Evolutionary conservation across 2,329 filamentous ascomycete species (phyloP), one percentile per base, ranked within the genome.

Genomic region (Pestalotiopsis sp.): DNA sequence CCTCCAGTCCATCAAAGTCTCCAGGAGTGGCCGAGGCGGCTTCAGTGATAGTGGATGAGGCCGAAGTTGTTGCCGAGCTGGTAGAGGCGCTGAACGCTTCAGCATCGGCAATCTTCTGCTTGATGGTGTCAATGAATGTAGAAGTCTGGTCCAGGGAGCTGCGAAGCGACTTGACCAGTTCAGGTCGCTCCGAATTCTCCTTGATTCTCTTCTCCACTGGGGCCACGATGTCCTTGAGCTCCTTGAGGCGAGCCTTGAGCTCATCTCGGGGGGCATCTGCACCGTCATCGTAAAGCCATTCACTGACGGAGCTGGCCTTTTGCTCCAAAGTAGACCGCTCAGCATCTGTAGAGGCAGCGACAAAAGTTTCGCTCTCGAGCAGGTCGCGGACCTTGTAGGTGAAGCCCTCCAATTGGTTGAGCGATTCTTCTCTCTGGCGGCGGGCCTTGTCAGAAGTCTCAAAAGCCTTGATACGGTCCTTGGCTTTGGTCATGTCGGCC

Each of bases 401-500:
- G 80, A 92, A 98, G 13, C 88, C 91, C 81, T 99, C 96, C n/a
- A 99, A 89, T 72, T 93, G 92, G 81, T 98, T 99, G 68, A 98
- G 84, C 1, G 93, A 90, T 79, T 98, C 95, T 78, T 98, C 95
- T 39, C 95, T 90, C 68, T 90, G 84, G 45, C 90, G 82, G 64
- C 95, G 92, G 36, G 92, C 89, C 73, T 88, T 88, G 80, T 99
- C 96, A 2, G 95, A 97, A 31, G 88, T 85, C 73, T 97, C 94
- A 75, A 99, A 98, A 4, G 93, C 91, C 75, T 90, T 87, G 58
- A 99, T 88, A 59, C 93, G 91, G 73, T 92, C 87, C 78, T 92
- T 91, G 80, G 86, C 74, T 75, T 84, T 80, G 71, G 82, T 74
- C 74, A 87, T 70, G 52, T 88, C 85, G 13, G 81, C 77, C 73